A percentile compares a stretch with the other conserved stretches of the same genome.
Evolutionary conservation across 192 early-diverging fungal species (phyloP).

Genomic region (Backusella parvicylindrica): DNA sequence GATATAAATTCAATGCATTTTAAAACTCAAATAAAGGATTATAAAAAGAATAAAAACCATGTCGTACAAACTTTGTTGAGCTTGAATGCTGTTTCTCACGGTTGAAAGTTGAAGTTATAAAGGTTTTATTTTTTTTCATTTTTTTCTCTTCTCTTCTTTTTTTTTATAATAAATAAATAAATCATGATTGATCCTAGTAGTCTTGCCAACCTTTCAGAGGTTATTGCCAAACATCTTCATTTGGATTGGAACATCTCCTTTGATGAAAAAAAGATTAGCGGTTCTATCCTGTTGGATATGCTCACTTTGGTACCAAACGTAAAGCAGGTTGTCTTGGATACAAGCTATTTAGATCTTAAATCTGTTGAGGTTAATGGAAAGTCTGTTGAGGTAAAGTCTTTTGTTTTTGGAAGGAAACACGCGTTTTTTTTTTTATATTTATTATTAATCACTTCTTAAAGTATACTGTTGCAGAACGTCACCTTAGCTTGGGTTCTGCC

Average conservation of each 20-base stretch:
- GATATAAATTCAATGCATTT: not conserved
- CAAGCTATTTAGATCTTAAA: constrained; percentile 56
- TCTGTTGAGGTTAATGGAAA: constrained; percentile 24
- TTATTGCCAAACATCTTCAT: constrained; percentile 70
- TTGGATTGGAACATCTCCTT: constrained; percentile 80
- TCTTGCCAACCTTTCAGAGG: constrained; percentile 74
- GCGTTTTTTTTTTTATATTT: not conserved
- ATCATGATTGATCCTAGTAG: constrained; percentile 70
- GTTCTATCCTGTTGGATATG: constrained; percentile 62
- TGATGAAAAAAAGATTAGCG: constrained; percentile 60
- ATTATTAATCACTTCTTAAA: constrained; percentile 20
- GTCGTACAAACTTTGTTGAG: not conserved
- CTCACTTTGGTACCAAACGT: constrained; percentile 48
- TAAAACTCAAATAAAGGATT: too few species aligned
- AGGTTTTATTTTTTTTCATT: not conserved
- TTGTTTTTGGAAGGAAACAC: not conserved
- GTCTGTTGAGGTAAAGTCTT: constrained; percentile 14
- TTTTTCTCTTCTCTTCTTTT: not conserved
- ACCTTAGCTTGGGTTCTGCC: constrained; percentile 69
- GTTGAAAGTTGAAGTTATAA: not conserved
- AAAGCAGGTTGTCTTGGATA: constrained; percentile 67
- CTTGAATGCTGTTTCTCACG: not conserved
- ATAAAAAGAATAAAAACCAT: not conserved
- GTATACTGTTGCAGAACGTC: constrained; percentile 52
- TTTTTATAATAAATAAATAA: not conserved